phyloP scores from a whole-genome alignment of 2,329 filamentous ascomycete genomes.

The Leptographium procerum region DNA sequence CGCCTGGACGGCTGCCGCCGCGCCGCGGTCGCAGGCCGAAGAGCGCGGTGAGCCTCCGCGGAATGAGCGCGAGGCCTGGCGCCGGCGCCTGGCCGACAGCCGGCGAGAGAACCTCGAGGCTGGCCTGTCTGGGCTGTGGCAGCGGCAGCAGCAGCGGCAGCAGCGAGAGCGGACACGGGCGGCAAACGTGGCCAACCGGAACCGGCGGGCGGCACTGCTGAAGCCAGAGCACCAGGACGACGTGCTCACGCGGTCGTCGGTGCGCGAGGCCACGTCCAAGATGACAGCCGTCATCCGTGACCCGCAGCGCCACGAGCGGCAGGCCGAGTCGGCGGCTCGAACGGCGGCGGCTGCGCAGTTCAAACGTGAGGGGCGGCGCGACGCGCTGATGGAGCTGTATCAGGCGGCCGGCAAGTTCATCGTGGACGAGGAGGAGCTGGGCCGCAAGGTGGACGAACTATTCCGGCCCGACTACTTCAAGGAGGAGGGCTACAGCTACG shows the following conservation, averaged over 20 bases:
- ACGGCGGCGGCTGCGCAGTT: conserved; percentile 32
- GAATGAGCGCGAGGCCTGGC: conserved; percentile 45
- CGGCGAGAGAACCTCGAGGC: conserved; percentile 62
- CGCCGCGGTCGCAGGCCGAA: conserved; percentile 38
- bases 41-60: conserved; percentile 22
- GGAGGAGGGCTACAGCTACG: conserved; percentile 24
- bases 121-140: conserved; percentile 59
- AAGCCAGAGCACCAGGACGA: conserved; percentile 61
- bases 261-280: conserved; percentile 39
- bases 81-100: conserved; percentile 57
- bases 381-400: conserved; percentile 77
- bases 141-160: conserved; percentile 44
- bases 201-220: conserved; percentile 37
- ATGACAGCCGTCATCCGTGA: conserved; percentile 46
- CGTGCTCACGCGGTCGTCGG: conserved; percentile 57
- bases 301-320: conserved; percentile 46
- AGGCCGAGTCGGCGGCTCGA: conserved; percentile 29
- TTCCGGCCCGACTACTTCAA: conserved; percentile 56
- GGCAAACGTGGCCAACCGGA: conserved; percentile 33
- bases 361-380: conserved; percentile 49
- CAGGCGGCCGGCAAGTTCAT: conserved; percentile 84
- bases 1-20: conserved; percentile 49
- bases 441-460: conserved; percentile 58
- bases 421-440: conserved; percentile 65
- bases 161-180: conserved; percentile 4